A percentile compares a stretch with the other conserved stretches of the same genome.
Evolutionary conservation across 1,284 basidiomycete genomes (phyloP).

Genomic region (Microbotryum scabiosae): DNA sequence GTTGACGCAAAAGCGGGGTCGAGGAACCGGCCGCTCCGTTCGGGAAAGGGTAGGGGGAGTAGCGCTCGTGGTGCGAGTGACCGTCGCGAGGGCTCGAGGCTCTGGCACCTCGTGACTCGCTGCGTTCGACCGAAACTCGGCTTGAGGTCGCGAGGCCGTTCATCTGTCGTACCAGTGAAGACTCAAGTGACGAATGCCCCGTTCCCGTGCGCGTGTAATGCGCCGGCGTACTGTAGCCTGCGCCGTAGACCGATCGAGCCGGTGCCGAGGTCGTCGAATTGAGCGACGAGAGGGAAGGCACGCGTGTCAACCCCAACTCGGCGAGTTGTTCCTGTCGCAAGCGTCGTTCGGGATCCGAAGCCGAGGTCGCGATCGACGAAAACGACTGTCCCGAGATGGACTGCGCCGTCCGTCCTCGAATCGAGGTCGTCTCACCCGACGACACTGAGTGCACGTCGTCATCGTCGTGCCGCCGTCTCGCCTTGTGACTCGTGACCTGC

Average conservation of each 20-base stretch:
- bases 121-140: neutral
- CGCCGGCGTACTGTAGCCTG: constrained; percentile 9
- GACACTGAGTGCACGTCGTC: constrained; percentile 35
- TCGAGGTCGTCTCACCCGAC: constrained; percentile 28
- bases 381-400: constrained; percentile 11
- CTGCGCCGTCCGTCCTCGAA: no score
- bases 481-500: constrained; percentile 28
- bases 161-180: constrained; percentile 17
- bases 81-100: neutral
- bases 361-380: constrained; percentile 27
- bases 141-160: constrained; percentile 19
- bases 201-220: constrained; percentile 13
- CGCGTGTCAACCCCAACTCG: constrained; percentile 8
- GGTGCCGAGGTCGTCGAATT: constrained; percentile 6
- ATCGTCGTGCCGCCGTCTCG: constrained; percentile 30
- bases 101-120: constrained; percentile 3
- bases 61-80: neutral
- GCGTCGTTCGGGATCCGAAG: constrained; percentile 23
- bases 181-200: constrained; percentile 26
- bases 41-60: constrained; percentile 1
- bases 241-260: neutral
- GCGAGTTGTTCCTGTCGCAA: neutral
- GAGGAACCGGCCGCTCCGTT: neutral
- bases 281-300: constrained; percentile 9
- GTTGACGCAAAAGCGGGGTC: neutral